A percentile compares a stretch with the other conserved stretches of the same genome.
phyloP scores from a whole-genome alignment of 108 stramenopile genomes.

The Schizochytrium sp. region DNA sequence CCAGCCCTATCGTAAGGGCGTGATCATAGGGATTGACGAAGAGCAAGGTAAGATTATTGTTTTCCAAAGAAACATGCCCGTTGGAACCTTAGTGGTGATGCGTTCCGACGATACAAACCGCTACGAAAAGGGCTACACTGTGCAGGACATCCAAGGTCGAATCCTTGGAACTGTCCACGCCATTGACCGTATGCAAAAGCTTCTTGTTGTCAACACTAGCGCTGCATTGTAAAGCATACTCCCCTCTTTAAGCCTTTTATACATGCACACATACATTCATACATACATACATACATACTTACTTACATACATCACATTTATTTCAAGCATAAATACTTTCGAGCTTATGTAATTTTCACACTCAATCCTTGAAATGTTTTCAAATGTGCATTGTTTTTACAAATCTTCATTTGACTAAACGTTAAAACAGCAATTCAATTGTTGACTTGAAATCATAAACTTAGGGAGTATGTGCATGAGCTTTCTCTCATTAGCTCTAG shows the following conservation, averaged over 20 bases:
- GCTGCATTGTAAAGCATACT: constrained; percentile 9
- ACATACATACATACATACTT: too few species aligned
- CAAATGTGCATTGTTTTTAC: too few species aligned
- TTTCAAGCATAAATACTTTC: too few species aligned
- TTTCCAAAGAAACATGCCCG: constrained; percentile 38
- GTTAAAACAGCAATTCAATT: too few species aligned
- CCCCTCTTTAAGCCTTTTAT: neutral
- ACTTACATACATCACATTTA: too few species aligned
- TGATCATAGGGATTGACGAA: constrained; percentile 54
- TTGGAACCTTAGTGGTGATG: constrained; percentile 58
- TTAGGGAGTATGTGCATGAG: too few species aligned
- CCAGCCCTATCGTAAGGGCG: constrained; percentile 53
- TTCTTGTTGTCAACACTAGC: constrained; percentile 54
- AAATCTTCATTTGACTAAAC: too few species aligned
- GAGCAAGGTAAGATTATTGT: constrained; percentile 59
- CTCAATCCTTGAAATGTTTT: too few species aligned
- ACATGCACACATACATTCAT: too few species aligned
- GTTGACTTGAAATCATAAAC: too few species aligned
- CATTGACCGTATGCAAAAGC: constrained; percentile 11
- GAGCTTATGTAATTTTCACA: too few species aligned
- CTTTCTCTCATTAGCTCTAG: too few species aligned
- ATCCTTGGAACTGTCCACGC: constrained; percentile 52
- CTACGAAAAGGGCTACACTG: constrained; percentile 54
- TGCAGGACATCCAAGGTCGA: constrained; percentile 48
- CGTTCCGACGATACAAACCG: neutral